Percentiles rank a stretch among this genome's conserved stretches.
These are phyloP conservation scores for Coemansia sp. DNA, from an alignment of 192 early-diverging fungal genomes.

Conservation along the genomic window DNA sequence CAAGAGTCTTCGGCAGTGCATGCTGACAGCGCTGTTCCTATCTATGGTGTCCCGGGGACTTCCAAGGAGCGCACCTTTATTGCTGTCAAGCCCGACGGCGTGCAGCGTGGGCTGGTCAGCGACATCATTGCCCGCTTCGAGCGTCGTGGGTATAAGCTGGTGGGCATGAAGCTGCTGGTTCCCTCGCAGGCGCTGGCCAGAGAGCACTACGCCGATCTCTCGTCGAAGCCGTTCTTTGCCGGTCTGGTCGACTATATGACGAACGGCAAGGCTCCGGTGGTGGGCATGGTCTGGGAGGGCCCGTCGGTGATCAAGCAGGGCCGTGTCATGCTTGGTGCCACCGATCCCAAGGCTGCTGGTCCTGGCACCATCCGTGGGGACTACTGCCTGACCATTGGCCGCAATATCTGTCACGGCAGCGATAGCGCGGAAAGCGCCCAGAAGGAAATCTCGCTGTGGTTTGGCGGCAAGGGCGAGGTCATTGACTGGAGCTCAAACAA, in stretches of 20 bases:
- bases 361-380: constrained; percentile 91
- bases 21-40: constrained; percentile 43
- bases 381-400: constrained; percentile 72
- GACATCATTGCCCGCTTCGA: constrained; percentile 87
- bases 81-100: constrained; percentile 81
- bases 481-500: constrained; percentile 60
- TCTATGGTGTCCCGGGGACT: constrained; percentile 59
- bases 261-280: constrained; percentile 79
- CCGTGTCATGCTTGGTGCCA: constrained; percentile 85
- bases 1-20: constrained; percentile 14
- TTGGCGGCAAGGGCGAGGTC: constrained; percentile 62
- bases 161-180: constrained; percentile 74
- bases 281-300: constrained; percentile 82
- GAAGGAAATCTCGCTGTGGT: constrained; percentile 79
- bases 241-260: constrained; percentile 93
- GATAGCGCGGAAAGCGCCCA: constrained; percentile 80
- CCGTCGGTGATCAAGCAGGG: constrained; percentile 84
- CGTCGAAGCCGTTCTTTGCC: constrained; percentile 81
- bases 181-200: constrained; percentile 67
- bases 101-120: constrained; percentile 82
- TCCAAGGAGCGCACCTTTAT: constrained; percentile 72
- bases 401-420: constrained; percentile 86
- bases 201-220: constrained; percentile 85
- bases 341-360: constrained; percentile 81
- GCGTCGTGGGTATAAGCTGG: constrained; percentile 86